These are phyloP conservation scores for Hanseniaspora thailandica DNA, from an alignment of 805 yeast species.

Conservation along the genomic window DNA sequence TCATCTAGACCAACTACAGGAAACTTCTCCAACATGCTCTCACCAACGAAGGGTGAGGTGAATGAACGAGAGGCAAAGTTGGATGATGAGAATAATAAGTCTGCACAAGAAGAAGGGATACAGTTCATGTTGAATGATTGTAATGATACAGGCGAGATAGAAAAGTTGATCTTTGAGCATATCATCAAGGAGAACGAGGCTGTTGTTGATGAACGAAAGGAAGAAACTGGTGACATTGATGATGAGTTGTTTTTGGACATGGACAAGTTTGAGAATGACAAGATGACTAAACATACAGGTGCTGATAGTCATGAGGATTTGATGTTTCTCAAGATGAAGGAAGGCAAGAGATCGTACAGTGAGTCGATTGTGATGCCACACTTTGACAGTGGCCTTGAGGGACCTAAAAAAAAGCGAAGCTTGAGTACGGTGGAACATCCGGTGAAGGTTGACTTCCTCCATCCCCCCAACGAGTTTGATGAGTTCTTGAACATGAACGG, in stretches of 20 bases:
- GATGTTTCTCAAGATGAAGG: neutral
- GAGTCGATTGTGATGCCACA: neutral
- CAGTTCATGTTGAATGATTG: neutral
- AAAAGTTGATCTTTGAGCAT: slow-evolving; percentile 5
- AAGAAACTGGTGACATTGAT: neutral
- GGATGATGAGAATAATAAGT: neutral
- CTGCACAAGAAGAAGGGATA: neutral
- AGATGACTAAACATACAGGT: neutral
- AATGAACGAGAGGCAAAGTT: neutral
- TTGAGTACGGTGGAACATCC: neutral
- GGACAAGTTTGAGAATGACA: slow-evolving; percentile 1
- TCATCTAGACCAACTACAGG: slow-evolving; percentile 10
- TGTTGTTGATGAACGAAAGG: neutral
- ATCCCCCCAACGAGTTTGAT: neutral
- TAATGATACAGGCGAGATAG: slow-evolving; percentile 6
- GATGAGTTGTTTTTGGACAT: neutral
- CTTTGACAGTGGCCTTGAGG: neutral
- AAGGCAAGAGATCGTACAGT: neutral
- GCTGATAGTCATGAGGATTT: neutral
- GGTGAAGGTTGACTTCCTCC: neutral
- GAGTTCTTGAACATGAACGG: neutral
- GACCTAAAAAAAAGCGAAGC: neutral
- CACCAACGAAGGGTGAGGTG: neutral
- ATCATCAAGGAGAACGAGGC: neutral
- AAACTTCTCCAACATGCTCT: neutral